Percentiles rank a stretch among this genome's conserved stretches.
Evolutionary conservation across 805 yeast genomes (phyloP).

Genomic region (Hyphopichia homilentoma): DNA sequence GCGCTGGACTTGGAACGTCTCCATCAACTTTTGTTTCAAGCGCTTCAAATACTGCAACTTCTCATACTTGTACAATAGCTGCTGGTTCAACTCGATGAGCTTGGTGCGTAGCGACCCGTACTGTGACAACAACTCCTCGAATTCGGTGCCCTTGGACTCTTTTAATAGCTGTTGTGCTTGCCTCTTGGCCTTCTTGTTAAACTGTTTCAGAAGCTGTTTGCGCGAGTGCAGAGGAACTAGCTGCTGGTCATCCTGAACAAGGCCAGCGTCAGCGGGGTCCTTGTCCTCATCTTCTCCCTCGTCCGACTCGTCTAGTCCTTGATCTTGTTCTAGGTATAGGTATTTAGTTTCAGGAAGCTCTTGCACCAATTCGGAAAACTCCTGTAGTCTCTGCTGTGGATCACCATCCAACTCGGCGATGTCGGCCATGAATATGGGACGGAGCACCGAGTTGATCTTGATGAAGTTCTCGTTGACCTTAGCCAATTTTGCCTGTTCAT

Average conservation of each 20-base stretch:
- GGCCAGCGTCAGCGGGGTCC: constrained; percentile 6
- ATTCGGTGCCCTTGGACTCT: constrained; percentile 1
- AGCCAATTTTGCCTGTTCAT: constrained; percentile 25
- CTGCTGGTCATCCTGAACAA: constrained; percentile 19
- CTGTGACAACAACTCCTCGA: constrained; percentile 7
- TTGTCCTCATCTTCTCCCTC: constrained; percentile 7
- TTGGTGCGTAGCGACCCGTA: constrained; percentile 17
- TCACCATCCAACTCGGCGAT: constrained; percentile 10
- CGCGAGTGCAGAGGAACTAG: constrained; percentile 4
- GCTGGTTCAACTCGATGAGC: constrained; percentile 14
- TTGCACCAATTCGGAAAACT: constrained; percentile 20
- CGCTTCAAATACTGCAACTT: constrained; percentile 25
- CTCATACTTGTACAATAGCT: constrained; percentile 22
- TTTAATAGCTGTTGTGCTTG: constrained; percentile 1
- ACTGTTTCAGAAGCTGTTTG: neutral
- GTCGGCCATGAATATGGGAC: constrained; percentile 27
- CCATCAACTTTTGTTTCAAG: constrained; percentile 9
- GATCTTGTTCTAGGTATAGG: constrained; percentile 14
- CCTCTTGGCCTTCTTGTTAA: neutral
- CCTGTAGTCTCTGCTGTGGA: constrained; percentile 10
- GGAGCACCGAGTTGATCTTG: constrained; percentile 15
- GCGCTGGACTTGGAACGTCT: constrained; percentile 2
- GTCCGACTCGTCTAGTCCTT: constrained; percentile 1
- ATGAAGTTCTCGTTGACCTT: constrained; percentile 24
- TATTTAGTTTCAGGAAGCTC: constrained; percentile 34